Base-by-base conservation (phyloP, 176 grass and related monocot species). In the Tuctoria greenei region DNA sequence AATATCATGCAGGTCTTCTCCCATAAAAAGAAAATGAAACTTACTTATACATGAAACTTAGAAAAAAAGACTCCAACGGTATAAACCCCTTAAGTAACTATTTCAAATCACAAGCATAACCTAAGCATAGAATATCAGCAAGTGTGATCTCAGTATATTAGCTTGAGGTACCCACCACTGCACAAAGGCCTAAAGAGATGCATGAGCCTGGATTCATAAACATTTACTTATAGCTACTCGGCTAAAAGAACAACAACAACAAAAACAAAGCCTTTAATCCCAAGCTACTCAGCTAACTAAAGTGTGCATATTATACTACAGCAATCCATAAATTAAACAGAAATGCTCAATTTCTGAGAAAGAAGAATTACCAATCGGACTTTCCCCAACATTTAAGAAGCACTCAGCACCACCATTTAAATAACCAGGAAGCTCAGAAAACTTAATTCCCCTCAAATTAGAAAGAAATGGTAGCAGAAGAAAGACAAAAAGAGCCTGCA, bases 401-500 rank as follows among this genome's bases (percentile, higher is more conserved):
- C 95, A 98, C 65, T 90, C 78, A 44, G 86, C 82, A 38, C 95
- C 95, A 77, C 80, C 81, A 75, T 87, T 98, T 61, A 98, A 28
- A 66, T 98, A 91, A 57, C 72, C 82, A 20, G 95, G 89, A 40
- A 98, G 86, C 83, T 98, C 82, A 73, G 88, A 57, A 84, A 98
- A 89, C 72, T 76, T 93, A 82, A 98, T 98, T 60, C 95, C 95
- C 82, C 61, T 88, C 76, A 94, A 57, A 59, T 98, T 94, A 76
- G 95, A 98, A 76, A 98, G 86, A 49, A 94, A 36, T 35, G 95
- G 95, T 51, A 98, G 78, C 71, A 98, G 84, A 83, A 94, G 71
- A 66, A 93, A 98, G 46, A 98, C 89, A 84, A 98, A 94, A 64
- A 98, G 79, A 54, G 95, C 89, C 95, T 98, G 86, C 76, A 87